Evolutionary conservation across 2,329 filamentous ascomycete species (phyloP), one percentile per base, ranked within the genome.

Genomic region (Curvularia hawaiiensis): DNA sequence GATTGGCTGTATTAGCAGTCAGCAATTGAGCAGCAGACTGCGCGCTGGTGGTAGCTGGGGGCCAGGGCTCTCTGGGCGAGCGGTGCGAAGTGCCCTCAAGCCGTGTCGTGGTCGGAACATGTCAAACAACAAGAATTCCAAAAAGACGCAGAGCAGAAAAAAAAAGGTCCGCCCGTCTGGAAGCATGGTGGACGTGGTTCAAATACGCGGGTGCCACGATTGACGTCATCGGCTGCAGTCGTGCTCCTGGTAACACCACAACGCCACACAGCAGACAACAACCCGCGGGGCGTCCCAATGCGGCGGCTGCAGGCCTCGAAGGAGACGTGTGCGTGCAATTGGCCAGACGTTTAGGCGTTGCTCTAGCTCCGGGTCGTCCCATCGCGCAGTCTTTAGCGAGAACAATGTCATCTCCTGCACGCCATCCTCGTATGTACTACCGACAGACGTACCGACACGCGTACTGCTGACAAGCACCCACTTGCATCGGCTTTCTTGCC

Each of bases 141-240:
- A 16, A 7, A 12, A 46, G 16, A 47, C 12, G 14, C 26, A 46
- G n/a, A 7, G 39, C 18, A 14, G 40, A 24, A 43, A 44, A 51
- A 26, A 18, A 51, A 26, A 18, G 31, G 33, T 31, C 6, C 12
- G 10, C 11, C 12, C 8, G 30, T 31, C 11, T 12, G 10, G 11
- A 31, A 24, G 28, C 38, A 44, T 28, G 22, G 18, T 26, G 12
- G 51, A 39, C 33, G 51, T 53, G 51, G 44, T 45, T 45, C 44
- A 45, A 47, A 53, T 46, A 53, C 31, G 14, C 40, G 33, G 14
- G 14, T 31, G 43, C 43, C 22, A 47, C 51, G 43, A 47, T 53
- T 46, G 43, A 53, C 51, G 51, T 46, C 30, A 47, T 39, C 3
- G 2, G 9, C 33, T 46, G 51, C 51, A 39, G 22, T 20, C 22